Conservation (phyloP, 1,284 basidiomycete genomes). For the Somion occarium region DNA sequence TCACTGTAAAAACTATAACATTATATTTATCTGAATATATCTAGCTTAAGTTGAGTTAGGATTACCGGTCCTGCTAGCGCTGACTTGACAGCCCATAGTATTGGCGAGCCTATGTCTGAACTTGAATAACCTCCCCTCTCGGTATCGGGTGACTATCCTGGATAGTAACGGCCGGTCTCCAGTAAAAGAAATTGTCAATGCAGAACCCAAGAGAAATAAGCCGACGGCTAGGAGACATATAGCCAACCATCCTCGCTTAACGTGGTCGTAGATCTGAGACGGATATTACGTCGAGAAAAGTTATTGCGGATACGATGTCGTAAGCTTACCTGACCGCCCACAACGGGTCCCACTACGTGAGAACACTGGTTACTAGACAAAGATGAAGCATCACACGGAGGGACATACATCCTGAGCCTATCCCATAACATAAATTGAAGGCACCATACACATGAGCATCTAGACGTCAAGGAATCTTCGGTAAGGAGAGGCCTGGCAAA, state of each 20-base stretch:
- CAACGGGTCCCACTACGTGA: constrained; percentile 55
- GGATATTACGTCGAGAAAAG: constrained; percentile 3
- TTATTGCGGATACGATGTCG: background rate
- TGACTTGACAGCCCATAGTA: too few species aligned
- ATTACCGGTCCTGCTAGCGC: too few species aligned
- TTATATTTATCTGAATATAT: too few species aligned
- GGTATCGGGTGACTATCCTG: background rate
- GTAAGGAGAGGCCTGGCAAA: constrained; percentile 1
- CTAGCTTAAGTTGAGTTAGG: too few species aligned
- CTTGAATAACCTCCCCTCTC: background rate
- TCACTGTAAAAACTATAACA: too few species aligned
- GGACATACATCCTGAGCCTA: constrained; percentile 48
- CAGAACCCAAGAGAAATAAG: constrained; percentile 34
- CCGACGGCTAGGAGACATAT: constrained; percentile 43
- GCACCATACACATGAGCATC: constrained; percentile 67
- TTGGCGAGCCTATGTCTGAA: background rate
- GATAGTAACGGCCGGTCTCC: constrained; percentile 43
- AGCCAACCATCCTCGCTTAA: constrained; percentile 50
- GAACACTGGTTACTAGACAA: background rate
- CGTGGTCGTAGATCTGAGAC: constrained; percentile 51
- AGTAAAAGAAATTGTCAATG: constrained; percentile 39
- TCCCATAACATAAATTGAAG: constrained; percentile 64
- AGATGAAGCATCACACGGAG: constrained; percentile 3
- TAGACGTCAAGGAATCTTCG: constrained; percentile 16
- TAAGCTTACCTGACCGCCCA: constrained; percentile 56